Percentiles rank a stretch among this genome's conserved stretches.
Evolutionary conservation across 495 filamentous ascomycete species (phyloP).

Genomic region (Xylaria castorea): DNA sequence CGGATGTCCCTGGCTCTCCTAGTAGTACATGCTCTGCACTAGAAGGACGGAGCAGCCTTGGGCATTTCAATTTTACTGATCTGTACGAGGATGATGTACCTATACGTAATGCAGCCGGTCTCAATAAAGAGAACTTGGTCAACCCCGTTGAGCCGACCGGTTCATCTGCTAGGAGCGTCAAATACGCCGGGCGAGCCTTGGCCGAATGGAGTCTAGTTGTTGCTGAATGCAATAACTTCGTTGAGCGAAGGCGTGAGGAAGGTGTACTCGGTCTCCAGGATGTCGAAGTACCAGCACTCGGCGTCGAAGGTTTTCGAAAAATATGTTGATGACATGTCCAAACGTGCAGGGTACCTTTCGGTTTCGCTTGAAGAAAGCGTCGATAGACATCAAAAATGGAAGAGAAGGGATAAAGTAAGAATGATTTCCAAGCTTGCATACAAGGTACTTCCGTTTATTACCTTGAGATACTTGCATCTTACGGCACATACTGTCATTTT

Average conservation of each 20-base stretch:
- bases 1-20: slow-evolving; percentile 28
- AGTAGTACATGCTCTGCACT: slow-evolving; percentile 29
- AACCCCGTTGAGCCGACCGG: slow-evolving; percentile 48
- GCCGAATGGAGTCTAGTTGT: slow-evolving; percentile 91
- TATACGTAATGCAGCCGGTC: slow-evolving; percentile 26
- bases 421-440: not conserved
- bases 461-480: not conserved
- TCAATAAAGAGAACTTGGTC: slow-evolving; percentile 39
- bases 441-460: not conserved
- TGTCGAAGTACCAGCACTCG: slow-evolving; percentile 87
- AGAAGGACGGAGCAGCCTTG: slow-evolving; percentile 32
- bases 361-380: not conserved
- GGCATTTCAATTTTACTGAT: slow-evolving; percentile 31
- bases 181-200: slow-evolving; percentile 85
- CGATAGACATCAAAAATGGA: not conserved
- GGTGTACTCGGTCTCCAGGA: slow-evolving; percentile 75
- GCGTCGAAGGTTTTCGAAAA: slow-evolving; percentile 82
- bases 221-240: slow-evolving; percentile 89
- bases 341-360: not conserved
- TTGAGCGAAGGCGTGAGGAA: slow-evolving; percentile 83
- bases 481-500: not conserved
- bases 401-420: not conserved
- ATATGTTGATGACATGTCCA: slow-evolving; percentile 41
- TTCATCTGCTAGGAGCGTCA: slow-evolving; percentile 50
- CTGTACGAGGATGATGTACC: slow-evolving; percentile 32